A percentile compares a stretch with the other conserved stretches of the same genome.
These are phyloP conservation scores for Groenewaldozyma salmanticensis DNA, from an alignment of 805 yeast species.

Conservation along the genomic window DNA sequence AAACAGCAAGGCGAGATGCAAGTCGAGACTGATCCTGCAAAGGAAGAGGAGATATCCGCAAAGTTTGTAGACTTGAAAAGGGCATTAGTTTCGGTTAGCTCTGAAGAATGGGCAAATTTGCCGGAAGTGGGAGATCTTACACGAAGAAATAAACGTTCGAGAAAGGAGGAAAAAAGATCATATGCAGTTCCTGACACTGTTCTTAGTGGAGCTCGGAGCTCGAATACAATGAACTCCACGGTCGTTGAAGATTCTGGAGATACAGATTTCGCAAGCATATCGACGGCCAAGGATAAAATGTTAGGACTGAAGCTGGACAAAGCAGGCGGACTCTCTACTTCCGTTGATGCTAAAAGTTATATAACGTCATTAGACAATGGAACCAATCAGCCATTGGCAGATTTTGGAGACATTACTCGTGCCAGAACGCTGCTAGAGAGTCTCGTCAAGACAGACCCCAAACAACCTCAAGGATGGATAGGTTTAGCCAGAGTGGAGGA, in stretches of 20 bases:
- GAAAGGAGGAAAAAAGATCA: constrained; percentile 56
- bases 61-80: constrained; percentile 64
- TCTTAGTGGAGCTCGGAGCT: constrained; percentile 30
- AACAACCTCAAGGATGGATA: constrained; percentile 72
- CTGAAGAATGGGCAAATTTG: constrained; percentile 66
- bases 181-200: constrained; percentile 79
- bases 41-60: constrained; percentile 30
- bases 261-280: constrained; percentile 44
- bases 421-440: constrained; percentile 56
- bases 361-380: constrained; percentile 31
- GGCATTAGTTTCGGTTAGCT: constrained; percentile 46
- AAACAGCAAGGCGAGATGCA: constrained; percentile 17
- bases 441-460: constrained; percentile 62
- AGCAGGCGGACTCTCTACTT: constrained; percentile 16
- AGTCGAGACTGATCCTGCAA: constrained; percentile 17
- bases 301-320: constrained; percentile 46
- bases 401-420: constrained; percentile 48
- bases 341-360: constrained; percentile 33
- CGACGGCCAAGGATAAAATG: constrained; percentile 55
- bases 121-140: constrained; percentile 92
- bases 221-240: constrained; percentile 26
- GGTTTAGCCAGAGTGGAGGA: constrained; percentile 76
- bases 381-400: constrained; percentile 19
- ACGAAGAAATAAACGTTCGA: constrained; percentile 58
- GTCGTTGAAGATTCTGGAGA: constrained; percentile 23